Percentiles rank a stretch among this genome's conserved stretches.
phyloP scores from a whole-genome alignment of 208 protist species.

The Acanthamoeba rhysodes region DNA sequence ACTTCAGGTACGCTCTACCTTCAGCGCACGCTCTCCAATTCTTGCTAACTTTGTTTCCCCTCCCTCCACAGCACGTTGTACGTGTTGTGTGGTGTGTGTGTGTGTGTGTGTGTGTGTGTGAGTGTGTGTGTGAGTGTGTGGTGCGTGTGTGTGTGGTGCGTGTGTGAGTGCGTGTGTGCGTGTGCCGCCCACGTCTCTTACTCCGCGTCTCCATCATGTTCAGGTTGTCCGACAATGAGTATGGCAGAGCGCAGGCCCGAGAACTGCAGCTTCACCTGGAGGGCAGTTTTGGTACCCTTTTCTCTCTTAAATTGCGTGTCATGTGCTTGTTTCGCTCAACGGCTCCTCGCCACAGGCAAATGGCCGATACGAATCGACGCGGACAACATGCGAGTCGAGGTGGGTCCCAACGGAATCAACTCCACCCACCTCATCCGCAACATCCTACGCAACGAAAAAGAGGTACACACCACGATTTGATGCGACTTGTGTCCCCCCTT shows the following conservation, averaged over 20 bases:
- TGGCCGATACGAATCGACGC: conserved; percentile 59
- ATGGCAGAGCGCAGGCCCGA: conserved; percentile 52
- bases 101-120: background rate
- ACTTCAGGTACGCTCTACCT: background rate
- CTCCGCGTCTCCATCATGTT: background rate
- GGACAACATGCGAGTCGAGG: conserved; percentile 60
- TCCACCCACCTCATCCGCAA: conserved; percentile 51
- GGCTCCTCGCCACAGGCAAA: conserved; percentile 6
- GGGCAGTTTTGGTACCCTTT: conserved; percentile 26
- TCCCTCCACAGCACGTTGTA: conserved; percentile 9
- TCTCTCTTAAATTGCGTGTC: background rate
- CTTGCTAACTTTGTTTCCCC: background rate
- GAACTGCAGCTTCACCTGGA: conserved; percentile 60
- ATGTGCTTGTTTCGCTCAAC: background rate
- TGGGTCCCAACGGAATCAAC: conserved; percentile 59
- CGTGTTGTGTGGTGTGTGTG: background rate
- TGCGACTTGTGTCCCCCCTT: background rate
- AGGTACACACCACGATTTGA: background rate
- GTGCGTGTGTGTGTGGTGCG: background rate
- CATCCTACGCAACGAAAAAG: conserved; percentile 16
- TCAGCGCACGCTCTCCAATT: background rate
- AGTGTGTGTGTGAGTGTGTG: background rate
- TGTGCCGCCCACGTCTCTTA: background rate
- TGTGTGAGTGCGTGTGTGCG: background rate
- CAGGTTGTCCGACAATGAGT: conserved; percentile 58